Evolutionary conservation across 2,329 filamentous ascomycete genomes (phyloP).

Genomic region (Monosporascus sp.): DNA sequence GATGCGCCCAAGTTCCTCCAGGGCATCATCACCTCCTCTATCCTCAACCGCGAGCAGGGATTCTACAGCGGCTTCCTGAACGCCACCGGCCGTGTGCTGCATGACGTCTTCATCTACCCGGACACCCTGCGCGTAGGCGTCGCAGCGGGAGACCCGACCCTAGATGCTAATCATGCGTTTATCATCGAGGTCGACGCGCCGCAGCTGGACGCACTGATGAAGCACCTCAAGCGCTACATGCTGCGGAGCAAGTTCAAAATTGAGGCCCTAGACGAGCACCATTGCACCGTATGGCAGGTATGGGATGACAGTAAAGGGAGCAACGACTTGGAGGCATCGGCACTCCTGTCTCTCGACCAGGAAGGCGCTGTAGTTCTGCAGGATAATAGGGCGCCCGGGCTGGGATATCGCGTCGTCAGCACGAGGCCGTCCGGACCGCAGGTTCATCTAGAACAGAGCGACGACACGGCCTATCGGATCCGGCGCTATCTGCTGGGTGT

Average conservation of each 20-base stretch:
- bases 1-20: slow-evolving; percentile 84
- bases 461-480: slow-evolving; percentile 61
- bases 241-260: slow-evolving; percentile 73
- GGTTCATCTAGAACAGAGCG: slow-evolving; percentile 35
- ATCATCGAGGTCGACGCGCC: slow-evolving; percentile 76
- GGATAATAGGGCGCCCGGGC: slow-evolving; percentile 49
- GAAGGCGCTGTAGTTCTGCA: slow-evolving; percentile 30
- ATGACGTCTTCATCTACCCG: slow-evolving; percentile 88
- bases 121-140: slow-evolving; percentile 30
- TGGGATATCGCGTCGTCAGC: slow-evolving; percentile 47
- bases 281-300: slow-evolving; percentile 64
- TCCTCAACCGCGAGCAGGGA: slow-evolving; percentile 42
- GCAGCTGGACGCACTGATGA: slow-evolving; percentile 56
- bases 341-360: neutral
- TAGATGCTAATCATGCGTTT: slow-evolving; percentile 45
- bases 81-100: slow-evolving; percentile 74
- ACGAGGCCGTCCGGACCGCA: slow-evolving; percentile 28
- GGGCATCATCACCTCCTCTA: slow-evolving; percentile 74
- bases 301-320: slow-evolving; percentile 54
- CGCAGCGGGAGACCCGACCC: slow-evolving; percentile 12
- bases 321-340: slow-evolving; percentile 1
- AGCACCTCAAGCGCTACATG: slow-evolving; percentile 80
- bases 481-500: slow-evolving; percentile 76
- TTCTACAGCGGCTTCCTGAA: slow-evolving; percentile 84
- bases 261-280: slow-evolving; percentile 57